A percentile compares a stretch with the other conserved stretches of the same genome.
Evolutionary conservation across 129 eudicot species (phyloP).

Genomic region (Chrysanthemum lavandulifolium): DNA sequence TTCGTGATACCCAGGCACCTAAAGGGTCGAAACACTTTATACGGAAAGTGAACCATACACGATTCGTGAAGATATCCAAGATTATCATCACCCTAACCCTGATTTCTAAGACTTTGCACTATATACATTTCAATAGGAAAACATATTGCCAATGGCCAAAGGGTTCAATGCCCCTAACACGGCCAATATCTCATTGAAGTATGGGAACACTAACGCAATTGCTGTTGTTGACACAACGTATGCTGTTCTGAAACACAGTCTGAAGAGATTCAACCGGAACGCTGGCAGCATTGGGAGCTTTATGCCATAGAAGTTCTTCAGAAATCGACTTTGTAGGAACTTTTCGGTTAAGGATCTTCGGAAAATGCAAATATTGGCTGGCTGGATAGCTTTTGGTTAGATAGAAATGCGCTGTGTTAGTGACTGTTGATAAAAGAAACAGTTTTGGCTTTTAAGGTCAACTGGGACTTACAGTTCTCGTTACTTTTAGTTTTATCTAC

Average conservation of each 20-base stretch:
- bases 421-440: not conserved
- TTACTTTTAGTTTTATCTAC: conserved; percentile 5
- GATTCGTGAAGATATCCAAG: too few species aligned
- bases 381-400: conserved; percentile 45
- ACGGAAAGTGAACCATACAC: too few species aligned
- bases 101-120: too few species aligned
- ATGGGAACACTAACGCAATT: conserved; percentile 60
- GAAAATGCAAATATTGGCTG: conserved; percentile 55
- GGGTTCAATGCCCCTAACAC: conserved; percentile 68
- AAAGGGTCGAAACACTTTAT: too few species aligned
- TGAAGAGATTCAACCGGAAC: conserved; percentile 30
- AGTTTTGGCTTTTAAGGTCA: conserved; percentile 28
- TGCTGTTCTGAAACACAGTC: conserved; percentile 50
- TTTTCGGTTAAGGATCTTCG: conserved; percentile 40
- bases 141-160: conserved; percentile 78
- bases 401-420: conserved; percentile 15
- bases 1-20: too few species aligned
- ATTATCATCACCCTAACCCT: too few species aligned
- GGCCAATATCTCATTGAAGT: conserved; percentile 68
- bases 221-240: conserved; percentile 47
- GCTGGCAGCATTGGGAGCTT: conserved; percentile 35
- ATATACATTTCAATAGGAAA: conserved; percentile 77
- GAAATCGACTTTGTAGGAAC: conserved; percentile 42
- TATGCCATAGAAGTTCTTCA: conserved; percentile 33
- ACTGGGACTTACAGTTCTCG: not conserved